Evolutionary conservation across 108 stramenopile genomes (phyloP), one percentile per base, ranked within the genome.

Genomic region (Fragilariopsis cylindrus): DNA sequence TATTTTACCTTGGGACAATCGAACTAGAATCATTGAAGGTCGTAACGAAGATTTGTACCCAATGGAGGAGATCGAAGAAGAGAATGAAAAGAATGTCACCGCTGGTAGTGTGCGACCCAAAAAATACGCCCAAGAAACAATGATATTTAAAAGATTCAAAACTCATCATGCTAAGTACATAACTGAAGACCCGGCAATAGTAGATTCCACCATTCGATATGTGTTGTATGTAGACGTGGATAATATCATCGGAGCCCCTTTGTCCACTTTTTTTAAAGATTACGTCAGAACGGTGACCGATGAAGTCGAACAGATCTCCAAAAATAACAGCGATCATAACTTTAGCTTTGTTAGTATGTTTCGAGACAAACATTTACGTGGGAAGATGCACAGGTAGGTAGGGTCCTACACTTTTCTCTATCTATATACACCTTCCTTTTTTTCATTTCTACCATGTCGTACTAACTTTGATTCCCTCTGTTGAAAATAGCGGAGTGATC

Each of bases 141-240:
- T 68, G 67, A 50, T 68, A 6, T 68, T 68, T 48, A 68, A 68
- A 40, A 47, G 67, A 49, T 68, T 68, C 67, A 68, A 68, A 16
- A 68, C 67, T 0, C 67, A 68, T 48, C 67, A 68, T 47, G 42
- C 67, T 3, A 68, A 68, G 30, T 68, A 68, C 39, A 49, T 68
- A 9, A 18, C 12, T 39, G 48, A 18, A 13, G 67, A 68, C 19
- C 16, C 19, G 21, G 48, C 48, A 5, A 16, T 52, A 39, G n/a
- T 16, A 44, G 18, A 48, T 48, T 52, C 48, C 3, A 53, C 12
- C 52, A 30, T 68, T 18, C 67, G 67, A 52, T 68, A 18, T 60
- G 48, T 72, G 30, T 8, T 72, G 15, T 49, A 72, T 15, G n/a
- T 72, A 9, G 58, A 72, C 47, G 72, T 62, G 12, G 72, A 72